Percentiles rank a stretch among this genome's conserved stretches.
These are phyloP conservation scores for Agrocybe praecox DNA, from an alignment of 768 basidiomycete genomes.

Conservation along the genomic window DNA sequence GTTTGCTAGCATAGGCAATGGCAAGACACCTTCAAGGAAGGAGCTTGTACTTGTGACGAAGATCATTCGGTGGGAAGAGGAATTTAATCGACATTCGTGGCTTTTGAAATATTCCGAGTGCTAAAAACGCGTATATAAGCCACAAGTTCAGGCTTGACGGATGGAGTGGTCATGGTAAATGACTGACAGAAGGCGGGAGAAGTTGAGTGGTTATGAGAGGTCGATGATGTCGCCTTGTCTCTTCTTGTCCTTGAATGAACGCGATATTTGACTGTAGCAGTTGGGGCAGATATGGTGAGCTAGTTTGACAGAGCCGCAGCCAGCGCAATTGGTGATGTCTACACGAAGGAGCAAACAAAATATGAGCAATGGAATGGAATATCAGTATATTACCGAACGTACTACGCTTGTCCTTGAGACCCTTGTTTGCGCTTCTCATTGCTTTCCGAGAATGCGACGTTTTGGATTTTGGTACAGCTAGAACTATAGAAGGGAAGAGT, in stretches of 20 bases:
- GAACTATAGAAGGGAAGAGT: constrained; percentile 83
- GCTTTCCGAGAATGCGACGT: constrained; percentile 90
- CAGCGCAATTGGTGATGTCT: constrained; percentile 94
- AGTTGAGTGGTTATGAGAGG: constrained; percentile 29
- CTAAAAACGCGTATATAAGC: not conserved
- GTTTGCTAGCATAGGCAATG: too few relatives aligned
- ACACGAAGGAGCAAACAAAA: constrained; percentile 8
- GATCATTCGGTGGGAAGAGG: too few relatives aligned
- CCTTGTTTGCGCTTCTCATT: constrained; percentile 96
- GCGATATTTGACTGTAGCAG: constrained; percentile 74
- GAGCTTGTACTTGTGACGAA: too few relatives aligned
- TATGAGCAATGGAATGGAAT: not conserved
- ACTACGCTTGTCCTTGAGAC: constrained; percentile 94
- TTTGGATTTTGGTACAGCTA: constrained; percentile 95
- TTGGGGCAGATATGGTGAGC: constrained; percentile 84
- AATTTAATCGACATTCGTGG: not conserved
- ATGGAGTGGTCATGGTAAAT: not conserved
- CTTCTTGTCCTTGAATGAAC: constrained; percentile 62
- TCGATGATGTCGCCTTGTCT: constrained; percentile 36
- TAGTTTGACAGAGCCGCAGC: constrained; percentile 85
- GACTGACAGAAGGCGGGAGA: not conserved
- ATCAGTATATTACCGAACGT: constrained; percentile 23
- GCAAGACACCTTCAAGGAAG: too few relatives aligned
- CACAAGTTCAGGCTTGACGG: not conserved
- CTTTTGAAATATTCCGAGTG: not conserved